A percentile compares a stretch with the other conserved stretches of the same genome.
Evolutionary conservation across 495 filamentous ascomycete species (phyloP).

Genomic region (Glonium stellatum): DNA sequence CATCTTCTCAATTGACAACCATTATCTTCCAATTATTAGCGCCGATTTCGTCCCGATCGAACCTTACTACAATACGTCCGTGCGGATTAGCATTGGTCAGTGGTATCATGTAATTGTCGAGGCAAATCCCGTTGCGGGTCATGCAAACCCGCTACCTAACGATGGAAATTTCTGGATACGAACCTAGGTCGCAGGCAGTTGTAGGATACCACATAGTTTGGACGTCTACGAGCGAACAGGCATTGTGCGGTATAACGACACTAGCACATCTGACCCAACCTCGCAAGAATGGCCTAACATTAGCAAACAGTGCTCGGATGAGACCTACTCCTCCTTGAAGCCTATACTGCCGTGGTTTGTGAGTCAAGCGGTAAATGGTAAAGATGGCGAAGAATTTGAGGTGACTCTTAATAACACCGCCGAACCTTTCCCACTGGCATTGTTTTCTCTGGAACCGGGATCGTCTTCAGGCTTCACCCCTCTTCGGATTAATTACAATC

Average conservation of each 20-base stretch:
- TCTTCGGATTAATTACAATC: no score
- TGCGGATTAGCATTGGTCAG: constrained; percentile 19
- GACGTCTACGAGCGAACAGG: neutral
- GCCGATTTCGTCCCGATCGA: constrained; percentile 23
- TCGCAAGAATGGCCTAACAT: neutral
- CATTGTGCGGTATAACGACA: neutral
- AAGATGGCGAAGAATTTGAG: constrained; percentile 17
- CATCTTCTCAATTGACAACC: constrained; percentile 22
- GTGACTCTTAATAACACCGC: neutral
- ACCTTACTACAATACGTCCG: constrained; percentile 9
- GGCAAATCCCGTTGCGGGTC: constrained; percentile 29
- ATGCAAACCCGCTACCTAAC: neutral
- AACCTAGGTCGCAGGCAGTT: constrained; percentile 21
- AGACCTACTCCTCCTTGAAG: no score
- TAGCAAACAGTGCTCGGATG: no score
- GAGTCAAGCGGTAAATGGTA: constrained; percentile 12
- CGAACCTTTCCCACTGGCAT: no score
- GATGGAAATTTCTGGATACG: constrained; percentile 33
- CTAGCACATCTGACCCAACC: neutral
- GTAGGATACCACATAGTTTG: neutral
- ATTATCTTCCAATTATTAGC: constrained; percentile 15
- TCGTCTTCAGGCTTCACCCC: neutral
- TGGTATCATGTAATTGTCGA: constrained; percentile 36
- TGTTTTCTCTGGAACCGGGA: neutral
- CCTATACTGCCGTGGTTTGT: constrained; percentile 10